Evolutionary conservation across 2,329 filamentous ascomycete genomes (phyloP), one percentile per base, ranked within the genome.

Genomic region (Beauveria pseudobassiana): DNA sequence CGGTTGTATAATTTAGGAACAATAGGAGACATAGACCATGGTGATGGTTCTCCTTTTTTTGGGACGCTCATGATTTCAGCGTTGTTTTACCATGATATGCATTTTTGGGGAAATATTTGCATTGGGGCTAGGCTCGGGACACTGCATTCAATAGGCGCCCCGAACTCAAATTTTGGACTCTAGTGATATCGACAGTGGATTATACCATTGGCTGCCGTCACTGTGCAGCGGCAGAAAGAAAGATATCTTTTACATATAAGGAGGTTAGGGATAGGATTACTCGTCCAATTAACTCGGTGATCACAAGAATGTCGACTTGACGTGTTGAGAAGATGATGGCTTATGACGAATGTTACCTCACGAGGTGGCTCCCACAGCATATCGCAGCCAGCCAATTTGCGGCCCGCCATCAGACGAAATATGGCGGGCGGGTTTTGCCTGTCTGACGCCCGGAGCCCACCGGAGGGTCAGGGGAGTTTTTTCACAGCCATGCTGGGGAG

Each of bases 381-480:
- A 49, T 59, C 55, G 28, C 52, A 43, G 42, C 55, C 52, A 43
- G 42, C 55, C 55, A 38, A 58, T 50, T 26, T 16, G 46, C 46
- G 46, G 46, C 51, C 20, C 46, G 34, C 14, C 42, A 59, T 59
- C 55, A 46, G 55, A 59, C 55, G 55, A 59, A 58, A 57, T 57
- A 51, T 52, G 22, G 53, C 42, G 20, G 24, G 55, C 59, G 59
- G 59, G 45, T 56, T 54, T 43, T 51, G 51, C 45, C 59, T 28
- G 30, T 40, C 48, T 53, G 38, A 26, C 43, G 59, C 43, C 51
- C 59, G 59, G 59, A 56, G 52, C 59, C 43, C 51, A 55, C 51
- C 51, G 60, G 53, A 62, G 60, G 60, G 60, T 62, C 60, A 62
- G 60, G 60, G 60, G 52, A 62, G 52, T 62, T 62, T 57, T 52